phyloP scores from a whole-genome alignment of 768 basidiomycete genomes.

The Tylopilus subfusipes region DNA sequence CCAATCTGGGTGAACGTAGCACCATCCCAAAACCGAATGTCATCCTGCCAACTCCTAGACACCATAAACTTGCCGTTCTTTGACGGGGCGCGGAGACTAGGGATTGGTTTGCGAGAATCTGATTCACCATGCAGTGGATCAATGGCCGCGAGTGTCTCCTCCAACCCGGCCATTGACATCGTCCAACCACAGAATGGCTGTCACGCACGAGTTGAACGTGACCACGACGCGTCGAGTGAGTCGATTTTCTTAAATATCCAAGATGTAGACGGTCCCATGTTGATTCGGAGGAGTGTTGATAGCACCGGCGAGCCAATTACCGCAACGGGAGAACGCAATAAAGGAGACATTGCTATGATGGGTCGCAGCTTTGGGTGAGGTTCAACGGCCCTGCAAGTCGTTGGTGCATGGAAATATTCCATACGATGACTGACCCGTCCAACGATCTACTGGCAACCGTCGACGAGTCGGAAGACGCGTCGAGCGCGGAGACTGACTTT shows the following conservation, averaged over 20 bases:
- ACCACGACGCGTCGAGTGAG: neutral
- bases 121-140: neutral
- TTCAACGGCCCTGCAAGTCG: neutral
- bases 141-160: neutral
- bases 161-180: neutral
- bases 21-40: conserved; percentile 6
- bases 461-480: neutral
- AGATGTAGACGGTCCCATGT: neutral
- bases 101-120: neutral
- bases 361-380: too few species aligned
- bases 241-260: neutral
- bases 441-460: neutral
- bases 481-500: conserved; percentile 2
- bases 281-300: neutral
- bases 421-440: conserved; percentile 6
- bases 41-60: neutral
- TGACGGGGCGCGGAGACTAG: neutral
- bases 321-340: neutral
- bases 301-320: neutral
- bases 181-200: conserved; percentile 1
- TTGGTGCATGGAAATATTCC: neutral
- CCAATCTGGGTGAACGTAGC: conserved; percentile 3
- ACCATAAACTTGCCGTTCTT: conserved; percentile 6
- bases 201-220: neutral
- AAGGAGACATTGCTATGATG: neutral